phyloP scores from a whole-genome alignment of 352 stramenopile species.

The Blastocystis sp. region DNA sequence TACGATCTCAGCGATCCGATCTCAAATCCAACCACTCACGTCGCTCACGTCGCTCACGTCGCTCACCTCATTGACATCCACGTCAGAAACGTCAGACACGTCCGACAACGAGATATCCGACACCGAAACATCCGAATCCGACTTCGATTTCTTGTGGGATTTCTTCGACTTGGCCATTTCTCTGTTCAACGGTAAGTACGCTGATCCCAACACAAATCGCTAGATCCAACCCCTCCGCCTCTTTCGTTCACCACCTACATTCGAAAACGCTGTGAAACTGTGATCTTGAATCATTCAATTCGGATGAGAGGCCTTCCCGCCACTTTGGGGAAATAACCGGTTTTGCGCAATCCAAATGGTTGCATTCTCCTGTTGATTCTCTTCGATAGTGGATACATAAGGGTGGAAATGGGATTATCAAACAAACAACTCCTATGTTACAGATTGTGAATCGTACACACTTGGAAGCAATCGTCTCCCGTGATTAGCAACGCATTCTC shows the following conservation, averaged over 20 bases:
- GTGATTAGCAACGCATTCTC: not conserved
- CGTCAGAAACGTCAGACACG: conserved; percentile 42
- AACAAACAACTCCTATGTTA: not conserved
- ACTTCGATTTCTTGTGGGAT: conserved; percentile 10
- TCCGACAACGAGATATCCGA: conserved; percentile 30
- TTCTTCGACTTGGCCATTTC: conserved; percentile 50
- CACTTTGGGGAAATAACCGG: too few relatives aligned
- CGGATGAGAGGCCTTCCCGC: too few relatives aligned
- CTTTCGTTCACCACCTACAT: too few relatives aligned
- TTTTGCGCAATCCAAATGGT: not conserved
- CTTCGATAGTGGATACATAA: too few relatives aligned
- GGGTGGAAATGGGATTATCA: not conserved
- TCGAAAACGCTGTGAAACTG: too few relatives aligned
- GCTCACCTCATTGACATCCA: conserved; percentile 6
- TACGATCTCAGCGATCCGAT: not conserved
- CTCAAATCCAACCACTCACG: not conserved
- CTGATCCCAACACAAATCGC: too few relatives aligned
- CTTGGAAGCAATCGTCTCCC: not conserved
- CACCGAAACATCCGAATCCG: conserved; percentile 37
- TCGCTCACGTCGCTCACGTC: not conserved
- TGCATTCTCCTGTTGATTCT: not conserved
- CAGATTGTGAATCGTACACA: not conserved
- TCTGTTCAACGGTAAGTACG: not conserved
- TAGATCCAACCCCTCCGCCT: too few relatives aligned
- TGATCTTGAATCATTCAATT: too few relatives aligned